Base-by-base conservation (phyloP, 208 protist genomes). In the Tetramitus jugosus region DNA sequence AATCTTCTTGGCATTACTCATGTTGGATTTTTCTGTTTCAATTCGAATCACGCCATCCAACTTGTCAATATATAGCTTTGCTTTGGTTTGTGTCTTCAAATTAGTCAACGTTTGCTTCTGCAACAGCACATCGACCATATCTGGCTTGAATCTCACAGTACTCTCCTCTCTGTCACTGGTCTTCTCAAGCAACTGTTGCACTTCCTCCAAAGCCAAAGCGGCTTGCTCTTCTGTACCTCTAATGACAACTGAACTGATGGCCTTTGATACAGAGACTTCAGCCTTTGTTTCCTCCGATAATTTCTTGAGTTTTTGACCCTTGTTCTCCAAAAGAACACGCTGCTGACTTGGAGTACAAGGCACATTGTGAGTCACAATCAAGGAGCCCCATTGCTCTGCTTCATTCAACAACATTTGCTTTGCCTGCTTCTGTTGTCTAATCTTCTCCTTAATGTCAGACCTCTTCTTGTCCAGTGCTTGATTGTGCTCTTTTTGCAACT, bases 121-220 rank as follows among this genome's bases (percentile, higher is more conserved):
- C n/a, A n/a, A n/a, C n/a, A n/a, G n/a, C n/a, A n/a, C n/a, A n/a
- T n/a, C n/a, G n/a, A n/a, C n/a, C n/a, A n/a, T n/a, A n/a, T n/a
- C n/a, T n/a, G n/a, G n/a, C n/a, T n/a, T n/a, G n/a, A n/a, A n/a
- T n/a, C n/a, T n/a, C n/a, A n/a, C n/a, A n/a, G n/a, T n/a, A n/a
- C n/a, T n/a, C n/a, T n/a, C n/a, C n/a, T 99, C 91, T 79, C 85
- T 31, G 88, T 99, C 13, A 96, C 98, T 3, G 95, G 99, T 80
- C 93, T 96, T 80, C 83, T 88, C n/a, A n/a, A n/a, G n/a, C n/a
- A n/a, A n/a, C n/a, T n/a, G n/a, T 20, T 65, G 23, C 29, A 33
- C 94, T 43, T 82, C 85, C 17, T 99, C 85, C 92, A 99, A 88
- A 86, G 92, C 80, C 98, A 99, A 93, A 97, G 99, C 85, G 95